Evolutionary conservation across 2,329 filamentous ascomycete genomes (phyloP), one percentile per base, ranked within the genome.

Genomic region (Sporothrix schenckii): DNA sequence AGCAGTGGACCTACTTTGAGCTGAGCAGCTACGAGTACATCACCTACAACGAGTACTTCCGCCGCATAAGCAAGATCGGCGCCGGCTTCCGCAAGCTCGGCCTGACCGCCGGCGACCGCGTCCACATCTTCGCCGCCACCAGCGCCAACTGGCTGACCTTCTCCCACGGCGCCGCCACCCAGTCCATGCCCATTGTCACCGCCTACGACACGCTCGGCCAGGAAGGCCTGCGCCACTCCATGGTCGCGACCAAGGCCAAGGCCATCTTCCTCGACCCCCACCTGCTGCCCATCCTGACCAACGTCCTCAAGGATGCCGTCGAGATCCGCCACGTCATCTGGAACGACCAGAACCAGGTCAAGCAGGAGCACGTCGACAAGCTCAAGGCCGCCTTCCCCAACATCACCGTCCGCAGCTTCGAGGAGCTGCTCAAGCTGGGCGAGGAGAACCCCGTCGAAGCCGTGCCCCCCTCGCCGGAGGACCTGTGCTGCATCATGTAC

Each of bases 1-100:
- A 96, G 88, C 73, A 92, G 77, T 96, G 92, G 92, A 91, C 89
- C 70, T 96, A 91, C 81, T 95, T 92, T 78, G 92, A 96, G 83
- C 88, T 94, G 76, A 91, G 90, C 78, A 84, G 84, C 67, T 96
- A 94, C 83, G 86, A 88, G 72, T 96, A 91, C 83, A 84, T 91
- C 78, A 90, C 86, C 77, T 96, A 92, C 81, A 85, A 87, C 75
- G 90, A 95, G 80, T 95, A 93, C 78, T 89, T 94, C 83, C 85
- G 88, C 77, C 82, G 90, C 76, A 86, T 85, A 30, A 81, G 91
- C 53, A 84, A 91, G 75, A 78, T 93, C 47, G 92, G 92, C 66
- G 83, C 87, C 39, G 92, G 89, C 69, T 83, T 93, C 78, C 87
- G 89, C 77, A 88, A 91, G 79, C 83, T 95, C 47, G 92, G 92